Base-by-base conservation (phyloP, 495 filamentous ascomycete species). In the Copromyces sp. region DNA sequence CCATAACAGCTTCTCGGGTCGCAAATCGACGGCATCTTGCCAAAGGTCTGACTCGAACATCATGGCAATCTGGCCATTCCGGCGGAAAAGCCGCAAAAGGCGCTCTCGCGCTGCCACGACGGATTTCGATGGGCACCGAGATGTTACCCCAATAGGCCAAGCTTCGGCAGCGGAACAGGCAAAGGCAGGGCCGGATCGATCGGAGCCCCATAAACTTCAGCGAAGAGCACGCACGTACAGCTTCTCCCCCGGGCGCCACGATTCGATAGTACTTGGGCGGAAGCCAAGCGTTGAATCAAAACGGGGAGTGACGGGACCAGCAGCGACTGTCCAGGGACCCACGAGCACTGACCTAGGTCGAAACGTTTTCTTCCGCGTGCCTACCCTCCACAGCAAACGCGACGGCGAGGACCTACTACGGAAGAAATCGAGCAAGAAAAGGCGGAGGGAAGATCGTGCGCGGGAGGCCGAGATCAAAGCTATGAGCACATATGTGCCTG, bases 381-480 rank as follows among this genome's bases (percentile, higher is more conserved):
- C 92, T 3, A 91, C 91, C 8, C 80, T 93, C 45, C 90, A 88
- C 73, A 91, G 90, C 78, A 89, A 84, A 71, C 80, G 82, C 40
- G 81, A 87, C 68, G 87, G 84, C 70, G 86, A 78, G 80, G 85
- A 82, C 84, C 83, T 91, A 35, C 80, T 89, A 44, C 87, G 89
- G 39, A 89, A 90, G 68, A 92, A 88, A 75, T 90, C 92, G 17
- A 95, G 91, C 84, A 97, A 94, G 82, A 84, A 83, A 68, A 87
- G 91, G 71, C 90, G 91, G 70, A 88, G 89, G 41, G 82, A 91
- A 44, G 91, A 96, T 71, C 88, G 89, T 78, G 85, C 88, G 70
- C 87, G 94, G 20, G 94, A 96, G 79, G 92, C 91, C 70, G 93
- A 97, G 81, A 93, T 97, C 75, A 90, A 89, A 73, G 86, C 92